phyloP scores from a whole-genome alignment of 108 stramenopile genomes.

The Nitzschia palea region DNA sequence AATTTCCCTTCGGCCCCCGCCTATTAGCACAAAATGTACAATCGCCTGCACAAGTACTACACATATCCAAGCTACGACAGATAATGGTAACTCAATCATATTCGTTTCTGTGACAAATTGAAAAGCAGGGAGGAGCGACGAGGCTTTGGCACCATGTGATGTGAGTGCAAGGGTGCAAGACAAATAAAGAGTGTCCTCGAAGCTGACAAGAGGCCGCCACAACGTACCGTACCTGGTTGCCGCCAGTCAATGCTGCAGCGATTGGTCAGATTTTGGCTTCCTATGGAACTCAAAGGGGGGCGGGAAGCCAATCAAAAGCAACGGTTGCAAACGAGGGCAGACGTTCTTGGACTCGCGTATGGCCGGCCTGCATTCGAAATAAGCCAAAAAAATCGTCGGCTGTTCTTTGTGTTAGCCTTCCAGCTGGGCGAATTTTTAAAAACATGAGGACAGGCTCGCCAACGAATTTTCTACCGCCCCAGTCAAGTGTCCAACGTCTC shows the following conservation, averaged over 20 bases:
- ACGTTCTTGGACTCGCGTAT: too few relatives aligned
- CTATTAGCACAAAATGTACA: slow-evolving; percentile 39
- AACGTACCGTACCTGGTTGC: background rate
- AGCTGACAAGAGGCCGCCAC: background rate
- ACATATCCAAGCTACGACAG: slow-evolving; percentile 39
- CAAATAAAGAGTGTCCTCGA: background rate
- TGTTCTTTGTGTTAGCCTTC: background rate
- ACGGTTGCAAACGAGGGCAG: background rate
- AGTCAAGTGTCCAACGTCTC: too few relatives aligned
- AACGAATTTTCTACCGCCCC: slow-evolving; percentile 7
- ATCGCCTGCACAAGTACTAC: slow-evolving; percentile 41
- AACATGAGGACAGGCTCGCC: background rate
- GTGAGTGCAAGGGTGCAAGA: background rate
- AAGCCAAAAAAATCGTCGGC: background rate
- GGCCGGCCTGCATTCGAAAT: too few relatives aligned
- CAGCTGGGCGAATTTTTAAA: slow-evolving; percentile 1
- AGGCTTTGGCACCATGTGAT: too few relatives aligned
- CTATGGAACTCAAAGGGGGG: background rate
- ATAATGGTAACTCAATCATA: slow-evolving; percentile 35
- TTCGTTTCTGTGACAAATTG: too few relatives aligned
- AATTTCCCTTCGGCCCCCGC: slow-evolving; percentile 10
- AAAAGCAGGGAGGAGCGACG: too few relatives aligned
- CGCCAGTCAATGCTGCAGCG: background rate
- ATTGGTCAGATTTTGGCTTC: background rate
- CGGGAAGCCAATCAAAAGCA: slow-evolving; percentile 5